Evolutionary conservation across 2,329 filamentous ascomycete genomes (phyloP), one percentile per base, ranked within the genome.

Genomic region (Sporothrix schenckii): DNA sequence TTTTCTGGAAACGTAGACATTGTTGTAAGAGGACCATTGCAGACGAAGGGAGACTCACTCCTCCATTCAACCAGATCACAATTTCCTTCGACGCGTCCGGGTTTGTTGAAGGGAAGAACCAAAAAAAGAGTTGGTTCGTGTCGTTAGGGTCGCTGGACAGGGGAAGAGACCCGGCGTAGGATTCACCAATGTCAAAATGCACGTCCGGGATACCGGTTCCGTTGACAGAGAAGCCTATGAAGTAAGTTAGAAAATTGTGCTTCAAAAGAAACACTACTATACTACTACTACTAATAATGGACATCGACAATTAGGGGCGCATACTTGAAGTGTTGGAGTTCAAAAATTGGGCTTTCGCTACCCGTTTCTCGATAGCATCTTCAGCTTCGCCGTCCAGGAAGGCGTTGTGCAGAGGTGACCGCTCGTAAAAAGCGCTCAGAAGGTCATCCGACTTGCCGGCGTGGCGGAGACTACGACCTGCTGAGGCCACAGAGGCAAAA

Each of bases 141-240:
- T 77, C 87, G 50, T 85, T 76, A 0, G 81, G 77, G 19, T 81
- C 76, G 50, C 80, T 79, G 1, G 83, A 84, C 68, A 91, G 87
- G 6, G 89, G 87, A 39, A 91, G 77, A 21, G 86, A 77, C 21
- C 88, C 88, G n/a, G 88, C 85, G 74, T 90, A 90, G 0, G 85
- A 88, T 78, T 91, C 88, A 69, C 86, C 85, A 54, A 92, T 80
- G 72, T 93, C 90, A 72, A 91, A 93, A 34, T 84, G 77, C 0
- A 93, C 88, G 21, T 92, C 88, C 0, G 91, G 91, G 63, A 93
- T 86, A 0, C 79, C 82, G 2, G 82, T 84, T 2, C 90, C 88
- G 74, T 92, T 86, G 53, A 92, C 87, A 27, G 83, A 85, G 72
- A 88, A 91, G 73, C 84, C 87, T 89, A 24, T 50, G 14, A 13